Base-by-base conservation (phyloP, 192 early-diverging fungal genomes). In the Neocallimastix lanati region DNA sequence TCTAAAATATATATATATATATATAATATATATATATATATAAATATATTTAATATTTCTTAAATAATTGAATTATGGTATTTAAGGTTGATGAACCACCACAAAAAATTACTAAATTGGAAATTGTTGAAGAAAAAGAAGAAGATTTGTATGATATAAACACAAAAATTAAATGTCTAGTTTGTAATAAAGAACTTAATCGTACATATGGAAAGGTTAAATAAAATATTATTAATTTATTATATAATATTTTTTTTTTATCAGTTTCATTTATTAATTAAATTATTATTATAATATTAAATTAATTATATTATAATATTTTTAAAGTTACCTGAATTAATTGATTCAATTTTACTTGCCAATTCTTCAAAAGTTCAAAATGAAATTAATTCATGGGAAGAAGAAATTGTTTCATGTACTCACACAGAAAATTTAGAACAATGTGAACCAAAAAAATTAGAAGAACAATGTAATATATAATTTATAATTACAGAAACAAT, bases 301-400 rank as follows among this genome's bases (percentile, higher is more conserved):
- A n/a, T n/a, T n/a, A n/a, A n/a, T n/a, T n/a, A n/a, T n/a, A n/a
- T n/a, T n/a, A n/a, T n/a, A n/a, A n/a, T n/a, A n/a, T n/a, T n/a
- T n/a, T n/a, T n/a, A n/a, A n/a, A 94, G 94, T 83, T 93, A 76
- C 80, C 86, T 0, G 81, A 82, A 5, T 85, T 92, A 30, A 86
- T 93, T 15, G 88, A 91, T 29, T 91, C 90, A 12, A 89, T 98
- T n/a, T 85, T 96, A 81, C 82, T 84, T 13, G 90, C 96, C 0
- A 84, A 93, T 12, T 95, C 96, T 28, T 93, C 96, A 7, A 90
- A 89, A 77, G 91, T 91, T 82, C 88, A 94, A 81, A 92, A 91
- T 3, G 96, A 98, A 83, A 91, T 97, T 82, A 93, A 96, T 82
- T 93, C 93, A 2, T 99, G 97, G 97, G 90, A 96, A 78, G 93